A percentile compares a stretch with the other conserved stretches of the same genome.
These are phyloP conservation scores for Draba incana DNA, from an alignment of 345 rosid species.

Conservation along the genomic window DNA sequence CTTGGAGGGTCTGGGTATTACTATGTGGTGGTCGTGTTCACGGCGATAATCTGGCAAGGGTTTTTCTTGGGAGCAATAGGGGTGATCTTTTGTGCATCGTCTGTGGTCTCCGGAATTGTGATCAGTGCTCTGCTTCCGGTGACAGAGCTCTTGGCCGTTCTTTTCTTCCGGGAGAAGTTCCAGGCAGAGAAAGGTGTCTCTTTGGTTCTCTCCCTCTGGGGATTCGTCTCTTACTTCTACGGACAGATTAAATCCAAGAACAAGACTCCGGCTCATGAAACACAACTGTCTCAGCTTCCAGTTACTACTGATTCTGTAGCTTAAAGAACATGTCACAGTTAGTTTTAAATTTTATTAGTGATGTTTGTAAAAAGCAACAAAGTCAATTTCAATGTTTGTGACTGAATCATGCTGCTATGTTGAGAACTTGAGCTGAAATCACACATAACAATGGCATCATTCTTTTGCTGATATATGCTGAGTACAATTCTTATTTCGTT, in stretches of 20 bases:
- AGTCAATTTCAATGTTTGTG: background rate
- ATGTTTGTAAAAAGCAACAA: background rate
- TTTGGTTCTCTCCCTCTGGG: slow-evolving; percentile 70
- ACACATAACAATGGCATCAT: background rate
- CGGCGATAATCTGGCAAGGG: slow-evolving; percentile 49
- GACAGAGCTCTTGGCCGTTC: slow-evolving; percentile 60
- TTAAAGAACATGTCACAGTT: slow-evolving; percentile 13
- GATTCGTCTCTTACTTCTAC: slow-evolving; percentile 68
- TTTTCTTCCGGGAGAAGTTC: slow-evolving; percentile 66
- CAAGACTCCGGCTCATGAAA: slow-evolving; percentile 13
- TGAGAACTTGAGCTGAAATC: background rate
- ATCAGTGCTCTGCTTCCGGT: slow-evolving; percentile 56
- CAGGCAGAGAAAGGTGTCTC: slow-evolving; percentile 67
- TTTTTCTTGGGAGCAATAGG: slow-evolving; percentile 66
- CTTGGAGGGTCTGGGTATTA: slow-evolving; percentile 57
- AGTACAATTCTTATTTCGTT: background rate
- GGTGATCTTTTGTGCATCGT: slow-evolving; percentile 54
- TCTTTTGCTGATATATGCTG: background rate
- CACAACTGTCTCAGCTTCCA: slow-evolving; percentile 35
- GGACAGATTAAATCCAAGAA: slow-evolving; percentile 48
- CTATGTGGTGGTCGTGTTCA: slow-evolving; percentile 44
- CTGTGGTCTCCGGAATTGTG: slow-evolving; percentile 55
- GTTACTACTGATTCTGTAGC: slow-evolving; percentile 12
- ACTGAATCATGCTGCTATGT: background rate
- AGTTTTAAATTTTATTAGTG: background rate